These are phyloP conservation scores for Coemansia sp. DNA, from an alignment of 192 early-diverging fungal species.

Conservation along the genomic window DNA sequence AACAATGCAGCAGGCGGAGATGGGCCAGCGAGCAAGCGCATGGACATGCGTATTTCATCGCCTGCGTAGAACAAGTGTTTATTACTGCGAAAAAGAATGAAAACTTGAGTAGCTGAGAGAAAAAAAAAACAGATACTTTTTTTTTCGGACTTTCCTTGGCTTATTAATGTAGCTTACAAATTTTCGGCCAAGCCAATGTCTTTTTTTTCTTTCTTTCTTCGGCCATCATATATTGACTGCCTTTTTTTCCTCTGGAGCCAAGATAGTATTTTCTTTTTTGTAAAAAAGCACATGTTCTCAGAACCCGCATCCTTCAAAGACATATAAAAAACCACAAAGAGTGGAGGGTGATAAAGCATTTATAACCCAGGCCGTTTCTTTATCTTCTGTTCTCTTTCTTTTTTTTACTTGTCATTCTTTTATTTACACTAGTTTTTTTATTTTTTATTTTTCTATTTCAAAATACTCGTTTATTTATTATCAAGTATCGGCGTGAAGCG, in stretches of 20 bases:
- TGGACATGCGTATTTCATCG: constrained; percentile 48
- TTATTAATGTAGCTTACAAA: background rate
- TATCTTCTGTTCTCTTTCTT: background rate
- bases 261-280: no score
- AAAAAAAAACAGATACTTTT: background rate
- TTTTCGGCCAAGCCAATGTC: background rate
- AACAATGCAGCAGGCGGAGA: constrained; percentile 1
- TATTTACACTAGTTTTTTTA: constrained; percentile 9
- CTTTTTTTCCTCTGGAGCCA: background rate
- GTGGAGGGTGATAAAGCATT: no score
- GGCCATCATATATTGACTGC: background rate
- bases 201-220: background rate
- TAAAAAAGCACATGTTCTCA: background rate
- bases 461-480: background rate
- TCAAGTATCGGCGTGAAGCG: background rate
- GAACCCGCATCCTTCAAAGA: no score
- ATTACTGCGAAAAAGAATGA: background rate
- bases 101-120: no score
- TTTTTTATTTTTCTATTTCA: background rate
- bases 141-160: constrained; percentile 3
- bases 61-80: constrained; percentile 20
- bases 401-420: background rate
- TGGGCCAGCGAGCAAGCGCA: constrained; percentile 22
- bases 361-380: background rate
- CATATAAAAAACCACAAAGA: no score